Evolutionary conservation across 176 grass and related monocot genomes (phyloP), one percentile per base, ranked within the genome.

Genomic region (Oryza punctata): DNA sequence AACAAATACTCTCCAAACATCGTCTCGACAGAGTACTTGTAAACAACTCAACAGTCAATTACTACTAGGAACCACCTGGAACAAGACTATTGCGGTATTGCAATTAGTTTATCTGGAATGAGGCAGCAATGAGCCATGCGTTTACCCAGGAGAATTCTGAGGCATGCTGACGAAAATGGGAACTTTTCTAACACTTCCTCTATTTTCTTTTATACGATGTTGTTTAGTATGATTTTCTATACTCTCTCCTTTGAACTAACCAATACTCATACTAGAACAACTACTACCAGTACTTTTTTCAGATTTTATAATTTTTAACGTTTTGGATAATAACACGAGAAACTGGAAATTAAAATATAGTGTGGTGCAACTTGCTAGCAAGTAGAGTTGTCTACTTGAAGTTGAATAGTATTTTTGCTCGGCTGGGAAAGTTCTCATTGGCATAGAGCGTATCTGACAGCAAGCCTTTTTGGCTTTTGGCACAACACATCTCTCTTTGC

Each of bases 391-490:
- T 54, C 16, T 23, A 43, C 67, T 67, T 59, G 44, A 50, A 74
- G 73, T 52, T 21, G n/a, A 75, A 63, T 16, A 50, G 29, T 35
- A 35, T 6, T 50, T 77, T 70, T 8, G 66, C 73, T 38, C 65
- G 26, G 10, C 65, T 50, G 45, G 63, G 35, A 52, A 40, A 73
- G 87, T 75, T 84, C 76, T 73, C 33, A 69, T 89, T 75, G 87
- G 81, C 69, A 14, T 11, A 13, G 4, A 18, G 11, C 69, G 61
- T 78, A 79, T 67, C 81, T 75, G 45, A 38, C 26, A 74, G 25
- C 23, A 3, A 44, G 63, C 21, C 41, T 71, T 69, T 38, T 66
- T 57, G 19, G 47, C 47, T 50, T 54, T n/a, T 43, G 12, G 54
- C 18, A 27, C 43, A 7, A 3, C 28, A 4, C 29, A 32, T 69